These are phyloP conservation scores for Sarocladium strictum DNA, from an alignment of 2,329 filamentous ascomycete species.

Conservation along the genomic window DNA sequence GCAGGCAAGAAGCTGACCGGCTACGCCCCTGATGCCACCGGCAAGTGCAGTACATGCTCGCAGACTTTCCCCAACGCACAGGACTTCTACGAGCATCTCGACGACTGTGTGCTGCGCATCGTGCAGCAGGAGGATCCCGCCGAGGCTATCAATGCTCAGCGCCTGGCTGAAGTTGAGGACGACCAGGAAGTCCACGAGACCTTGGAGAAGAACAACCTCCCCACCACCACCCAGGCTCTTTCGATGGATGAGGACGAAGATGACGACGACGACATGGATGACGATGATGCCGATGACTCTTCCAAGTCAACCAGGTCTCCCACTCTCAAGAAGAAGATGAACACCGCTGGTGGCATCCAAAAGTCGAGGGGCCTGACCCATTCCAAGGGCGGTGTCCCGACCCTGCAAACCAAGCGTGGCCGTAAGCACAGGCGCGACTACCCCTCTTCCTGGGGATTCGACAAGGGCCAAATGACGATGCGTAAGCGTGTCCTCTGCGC, in stretches of 20 bases:
- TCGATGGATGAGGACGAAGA: slow-evolving; percentile 47
- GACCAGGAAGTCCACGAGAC: slow-evolving; percentile 57
- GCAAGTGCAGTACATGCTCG: slow-evolving; percentile 93
- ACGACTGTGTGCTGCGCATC: slow-evolving; percentile 66
- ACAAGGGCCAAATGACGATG: slow-evolving; percentile 92
- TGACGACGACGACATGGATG: slow-evolving; percentile 41
- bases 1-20: slow-evolving; percentile 59
- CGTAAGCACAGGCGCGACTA: slow-evolving; percentile 93
- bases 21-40: slow-evolving; percentile 73
- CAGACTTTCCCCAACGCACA: slow-evolving; percentile 87
- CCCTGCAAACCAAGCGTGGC: slow-evolving; percentile 53
- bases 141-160: slow-evolving; percentile 62
- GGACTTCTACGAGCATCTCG: slow-evolving; percentile 97
- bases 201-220: slow-evolving; percentile 57
- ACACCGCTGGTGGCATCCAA: slow-evolving; percentile 51
- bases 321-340: slow-evolving; percentile 48
- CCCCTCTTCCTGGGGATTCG: slow-evolving; percentile 87
- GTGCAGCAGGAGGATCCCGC: slow-evolving; percentile 66
- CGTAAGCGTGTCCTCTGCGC: slow-evolving; percentile 95
- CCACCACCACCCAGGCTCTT: slow-evolving; percentile 34
- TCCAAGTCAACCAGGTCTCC: slow-evolving; percentile 39
- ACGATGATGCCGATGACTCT: slow-evolving; percentile 42
- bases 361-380: slow-evolving; percentile 71
- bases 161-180: slow-evolving; percentile 59
- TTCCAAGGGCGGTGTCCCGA: slow-evolving; percentile 65